Evolutionary conservation across 148 eudicot species (phyloP), one percentile per base, ranked within the genome.

Genomic region (Bassia scoparia): DNA sequence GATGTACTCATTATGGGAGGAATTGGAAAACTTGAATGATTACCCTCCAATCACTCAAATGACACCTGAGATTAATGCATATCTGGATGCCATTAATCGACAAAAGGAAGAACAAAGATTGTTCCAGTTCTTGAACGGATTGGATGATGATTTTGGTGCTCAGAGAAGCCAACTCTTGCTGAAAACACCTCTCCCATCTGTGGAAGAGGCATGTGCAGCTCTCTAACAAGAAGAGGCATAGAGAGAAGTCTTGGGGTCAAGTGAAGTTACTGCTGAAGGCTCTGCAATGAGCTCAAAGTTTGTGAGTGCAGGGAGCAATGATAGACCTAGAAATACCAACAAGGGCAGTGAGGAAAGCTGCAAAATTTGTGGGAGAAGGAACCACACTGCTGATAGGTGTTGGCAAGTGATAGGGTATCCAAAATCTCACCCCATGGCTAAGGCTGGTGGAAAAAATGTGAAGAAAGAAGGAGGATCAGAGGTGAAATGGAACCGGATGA

Each of bases 121-220:
- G 6, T 69, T 69, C 7, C 72, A 69, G 31, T 69, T 69, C 31
- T 60, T 69, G 0, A 69, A 69, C 50, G 60, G 72, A 2, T 5
- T 69, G 2, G 54, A 69, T 29, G 30, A 69, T 5, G 3, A 1
- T 0, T 69, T 15, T 33, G 26, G 24, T 0, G 3, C 24, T 17
- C 26, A 48, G 3, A 69, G 72, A 20, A 69, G 72, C 27, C 34
- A 69, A 18, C 4, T 69, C 0, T 37, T 69, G 0, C 30, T 69
- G 58, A 16, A 14, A 18, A 49, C 9, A 1, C 7, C 0, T 0
- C 59, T 69, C 2, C 72, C 60, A 4, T 15, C 41, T 13, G 60
- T 50, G 7, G 54, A 27, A 6, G 26, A 15, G 1, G 60, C 44
- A 5, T 20, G 34, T 18, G 2, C 15, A 1, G 1, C 31, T 0